Conservation (phyloP, 1,284 basidiomycete species). For the Rhodotorula sp. region DNA sequence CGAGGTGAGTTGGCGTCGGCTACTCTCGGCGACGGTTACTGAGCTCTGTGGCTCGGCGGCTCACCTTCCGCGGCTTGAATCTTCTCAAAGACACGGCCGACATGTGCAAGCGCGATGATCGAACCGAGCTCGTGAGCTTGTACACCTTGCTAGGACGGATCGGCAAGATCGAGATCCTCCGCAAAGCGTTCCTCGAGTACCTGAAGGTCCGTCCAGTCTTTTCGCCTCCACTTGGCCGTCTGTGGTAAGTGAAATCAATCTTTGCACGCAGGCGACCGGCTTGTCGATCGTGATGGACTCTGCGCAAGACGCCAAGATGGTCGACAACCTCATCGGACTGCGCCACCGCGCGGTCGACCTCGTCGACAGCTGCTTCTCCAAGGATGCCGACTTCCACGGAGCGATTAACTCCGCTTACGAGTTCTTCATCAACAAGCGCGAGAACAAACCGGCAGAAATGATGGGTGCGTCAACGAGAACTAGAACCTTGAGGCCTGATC, state of each 20-base stretch:
- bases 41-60: too few species aligned
- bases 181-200: conserved; percentile 63
- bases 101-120: conserved; percentile 30
- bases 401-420: conserved; percentile 68
- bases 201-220: conserved; percentile 50
- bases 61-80: too few species aligned
- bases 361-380: conserved; percentile 57
- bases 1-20: conserved; percentile 21
- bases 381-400: conserved; percentile 47
- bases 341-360: conserved; percentile 63
- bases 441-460: conserved; percentile 88
- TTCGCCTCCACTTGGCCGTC: neutral
- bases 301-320: conserved; percentile 68
- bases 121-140: conserved; percentile 58
- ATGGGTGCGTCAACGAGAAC: conserved; percentile 54
- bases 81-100: too few species aligned
- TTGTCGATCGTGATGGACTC: conserved; percentile 60
- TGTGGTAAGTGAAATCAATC: too few species aligned
- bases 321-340: conserved; percentile 68
- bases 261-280: conserved; percentile 50
- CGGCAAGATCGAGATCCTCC: conserved; percentile 58
- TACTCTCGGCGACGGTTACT: neutral
- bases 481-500: neutral
- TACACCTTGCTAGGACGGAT: conserved; percentile 67
- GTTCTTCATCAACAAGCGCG: conserved; percentile 74